Evolutionary conservation across 164 flowering plant genomes (phyloP).

Genomic region (Litsea cubeba): DNA sequence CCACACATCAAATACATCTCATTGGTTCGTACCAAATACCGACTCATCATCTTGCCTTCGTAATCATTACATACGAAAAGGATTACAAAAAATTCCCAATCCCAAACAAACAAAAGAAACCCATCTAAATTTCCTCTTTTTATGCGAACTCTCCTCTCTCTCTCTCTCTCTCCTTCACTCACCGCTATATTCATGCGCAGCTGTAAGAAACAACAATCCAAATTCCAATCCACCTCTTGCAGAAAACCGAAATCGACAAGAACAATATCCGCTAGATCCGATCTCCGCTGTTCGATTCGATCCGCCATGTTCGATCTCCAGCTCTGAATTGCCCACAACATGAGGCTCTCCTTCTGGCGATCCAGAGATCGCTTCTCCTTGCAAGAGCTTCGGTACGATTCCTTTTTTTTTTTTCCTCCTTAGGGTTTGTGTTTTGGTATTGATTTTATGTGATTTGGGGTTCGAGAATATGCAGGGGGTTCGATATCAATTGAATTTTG

Average conservation of each 20-base stretch:
- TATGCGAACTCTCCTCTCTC: background rate
- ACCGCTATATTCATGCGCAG: background rate
- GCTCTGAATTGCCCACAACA: constrained; percentile 27
- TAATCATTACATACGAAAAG: no score
- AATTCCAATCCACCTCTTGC: background rate
- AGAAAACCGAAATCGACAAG: background rate
- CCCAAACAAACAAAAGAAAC: no score
- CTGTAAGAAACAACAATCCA: background rate
- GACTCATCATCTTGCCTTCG: no score
- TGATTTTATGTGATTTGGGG: background rate
- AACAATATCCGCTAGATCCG: background rate
- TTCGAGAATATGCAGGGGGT: background rate
- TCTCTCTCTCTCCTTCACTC: background rate
- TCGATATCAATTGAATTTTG: background rate
- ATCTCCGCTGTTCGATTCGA: background rate
- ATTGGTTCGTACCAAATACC: no score
- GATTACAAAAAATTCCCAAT: no score
- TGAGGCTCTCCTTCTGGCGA: constrained; percentile 95
- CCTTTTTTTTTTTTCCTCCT: background rate
- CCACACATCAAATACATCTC: no score
- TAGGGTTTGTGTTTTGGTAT: background rate
- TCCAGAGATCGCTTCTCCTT: constrained; percentile 81
- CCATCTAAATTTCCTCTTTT: no score
- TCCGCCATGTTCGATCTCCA: constrained; percentile 7
- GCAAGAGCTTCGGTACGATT: constrained; percentile 71